Base-by-base conservation (phyloP, 129 eudicot genomes). In the Glebionis coronaria region DNA sequence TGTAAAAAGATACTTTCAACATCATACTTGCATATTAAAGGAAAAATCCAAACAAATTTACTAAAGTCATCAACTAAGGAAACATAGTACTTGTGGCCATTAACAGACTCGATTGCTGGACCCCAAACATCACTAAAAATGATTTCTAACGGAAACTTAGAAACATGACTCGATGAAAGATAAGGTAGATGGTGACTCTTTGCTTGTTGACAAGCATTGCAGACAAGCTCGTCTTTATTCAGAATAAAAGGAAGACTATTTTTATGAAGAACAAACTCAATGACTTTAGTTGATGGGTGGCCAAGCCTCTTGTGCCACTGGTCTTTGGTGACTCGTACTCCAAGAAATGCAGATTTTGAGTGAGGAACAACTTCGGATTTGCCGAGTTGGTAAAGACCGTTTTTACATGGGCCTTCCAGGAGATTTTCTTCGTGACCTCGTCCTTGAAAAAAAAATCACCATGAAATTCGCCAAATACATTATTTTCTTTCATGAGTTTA, bases 401-500 rank as follows among this genome's bases (percentile, higher is more conserved):
- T 20, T 56, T 11, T 56, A 10, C 61, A 18, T 9, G 21, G 12
- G 13, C 31, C 35, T 14, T 13, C 4, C 12, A 55, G 35, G 14
- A 21, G 61, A 8, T 21, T 21, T 55, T 55, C 31, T 20, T 55
- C 61, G 28, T 18, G 61, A 18, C 29, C 13, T 55, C 10, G 61
- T 21, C 61, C 61, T 55, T 55, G 4, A 55, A 55, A 55, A 21
- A 20, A 18, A 55, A 55, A 55, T 55, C 61, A 55, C 23, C 13
- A 20, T 21, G 61, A 55, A 55, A 9, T 21, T 55, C 61, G 21
- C 21, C 31, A 21, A 55, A 55, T 3, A 55, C 61, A 20, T 0
- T 0, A 55, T 55, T 55, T 8, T 55, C 61, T 18, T 19, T 18
- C 9, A n/a, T 20, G 4, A 55, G 12, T n/a, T 55, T 55, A 21